Evolutionary conservation across 345 rosid genomes (phyloP).

Genomic region (Hibiscus trionum): DNA sequence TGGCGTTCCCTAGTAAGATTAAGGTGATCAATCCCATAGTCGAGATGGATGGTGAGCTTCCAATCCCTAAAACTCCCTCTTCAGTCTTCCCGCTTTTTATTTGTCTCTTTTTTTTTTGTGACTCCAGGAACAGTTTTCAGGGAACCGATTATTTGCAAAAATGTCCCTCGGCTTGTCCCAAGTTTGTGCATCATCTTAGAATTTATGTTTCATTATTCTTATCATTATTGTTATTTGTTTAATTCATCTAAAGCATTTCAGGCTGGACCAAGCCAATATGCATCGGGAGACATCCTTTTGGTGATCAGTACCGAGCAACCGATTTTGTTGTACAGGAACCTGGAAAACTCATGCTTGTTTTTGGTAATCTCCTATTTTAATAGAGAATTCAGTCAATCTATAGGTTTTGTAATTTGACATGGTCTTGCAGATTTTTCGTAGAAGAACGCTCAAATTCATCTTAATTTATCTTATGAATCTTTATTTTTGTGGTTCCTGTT

Average conservation of each 20-base stretch:
- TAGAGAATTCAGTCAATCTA: neutral
- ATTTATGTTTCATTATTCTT: neutral
- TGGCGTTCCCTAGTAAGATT: too few relatives aligned
- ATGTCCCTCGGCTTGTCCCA: conserved; percentile 72
- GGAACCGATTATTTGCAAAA: conserved; percentile 84
- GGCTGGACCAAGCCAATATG: conserved; percentile 96
- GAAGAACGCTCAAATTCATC: neutral
- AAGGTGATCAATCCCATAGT: too few relatives aligned
- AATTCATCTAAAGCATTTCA: conserved; percentile 19
- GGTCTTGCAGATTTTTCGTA: neutral
- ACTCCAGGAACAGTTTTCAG: conserved; percentile 82
- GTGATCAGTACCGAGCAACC: conserved; percentile 92
- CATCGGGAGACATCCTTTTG: conserved; percentile 96
- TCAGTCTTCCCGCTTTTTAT: too few relatives aligned
- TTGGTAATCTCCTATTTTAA: conserved; percentile 34
- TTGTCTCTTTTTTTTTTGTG: neutral
- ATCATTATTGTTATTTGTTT: neutral
- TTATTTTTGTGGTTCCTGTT: conserved; percentile 50
- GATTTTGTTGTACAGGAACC: conserved; percentile 62
- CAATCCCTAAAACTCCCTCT: too few relatives aligned
- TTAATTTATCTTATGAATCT: neutral
- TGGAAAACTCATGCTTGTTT: conserved; percentile 68
- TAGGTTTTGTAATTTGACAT: neutral
- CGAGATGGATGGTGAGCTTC: too few relatives aligned
- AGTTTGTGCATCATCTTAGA: conserved; percentile 32